Evolutionary conservation across 2,329 filamentous ascomycete species (phyloP), one percentile per base, ranked within the genome.

Genomic region (Stagonosporopsis tanaceti): DNA sequence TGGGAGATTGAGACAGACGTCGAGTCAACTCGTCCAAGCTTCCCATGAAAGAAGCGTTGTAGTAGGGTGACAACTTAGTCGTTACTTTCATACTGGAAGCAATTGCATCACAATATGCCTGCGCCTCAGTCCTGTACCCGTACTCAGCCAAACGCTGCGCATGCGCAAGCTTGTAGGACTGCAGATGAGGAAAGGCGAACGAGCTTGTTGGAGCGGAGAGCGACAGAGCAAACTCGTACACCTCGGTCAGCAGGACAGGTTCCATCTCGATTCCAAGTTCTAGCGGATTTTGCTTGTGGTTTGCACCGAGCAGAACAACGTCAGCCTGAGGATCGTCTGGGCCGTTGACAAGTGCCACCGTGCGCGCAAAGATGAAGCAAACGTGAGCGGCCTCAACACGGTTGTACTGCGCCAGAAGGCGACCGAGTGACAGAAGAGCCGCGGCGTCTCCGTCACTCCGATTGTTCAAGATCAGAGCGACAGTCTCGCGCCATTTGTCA

Each of bases 401-500:
- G 35, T 92, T 91, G 74, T 99, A 99, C 41, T 90, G 87, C 12
- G 89, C 86, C 15, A 99, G 81, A 11, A 99, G 82, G 61, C 87
- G 90, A 14, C 94, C 94, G 27, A 99, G 84, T 0, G 92, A 87
- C 53, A 90, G 83, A 27, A 99, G 79, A 6, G 93, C 93, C 56
- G 88, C 86, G 9, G 85, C 83, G 76, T 99, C 95, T 27, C 91
- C 89, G 2, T 84, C 78, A 61, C 90, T 97, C 59, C 95, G 88
- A 76, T 99, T 99, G 77, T 91, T 94, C 39, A 97, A 78, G 25
- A 98, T 86, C 57, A 99, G 81, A 2, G 89, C 87, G 37, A 98
- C 80, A 0, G 95, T 97, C 76, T 99, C 95, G 40, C 88, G 88
- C 95, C 95, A 99, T 75, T 93, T 93, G 68, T 98, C 91, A 20